Evolutionary conservation across 1,284 basidiomycete genomes (phyloP), one percentile per base, ranked within the genome.

Genomic region (Exobasidium rhododendri): DNA sequence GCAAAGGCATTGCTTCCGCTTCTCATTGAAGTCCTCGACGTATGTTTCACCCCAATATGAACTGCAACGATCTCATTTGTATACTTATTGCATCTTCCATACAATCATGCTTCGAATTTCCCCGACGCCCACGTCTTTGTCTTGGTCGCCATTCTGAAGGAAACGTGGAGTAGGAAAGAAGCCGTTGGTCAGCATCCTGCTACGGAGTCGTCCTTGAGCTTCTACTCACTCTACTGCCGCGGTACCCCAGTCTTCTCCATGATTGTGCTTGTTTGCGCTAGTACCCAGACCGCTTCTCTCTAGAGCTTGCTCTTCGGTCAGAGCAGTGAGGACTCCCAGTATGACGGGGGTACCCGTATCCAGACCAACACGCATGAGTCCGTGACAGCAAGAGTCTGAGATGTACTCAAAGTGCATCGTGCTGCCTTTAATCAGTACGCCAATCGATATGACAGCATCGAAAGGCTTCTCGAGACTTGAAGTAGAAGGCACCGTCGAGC

Each of bases 321-420:
- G 85, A 45, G 88, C 91, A 14, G 94, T 99, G 73, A 99, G 83
- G 13, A 99, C 92, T 32, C 96, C 96, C 80, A 97, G 94, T 68
- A 99, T 89, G 74, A 98, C 91, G 0, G 94, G 94, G n/a, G 90
- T 86, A 22, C 91, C 91, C 1, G 89, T 88, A 81, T 98, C 94
- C 71, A 97, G 83, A 79, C 94, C 92, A 28, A 97, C 86, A 68
- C 87, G 86, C 94, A 97, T 98, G 71, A 98, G 84, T 43, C 89
- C 93, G 74, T 94, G 89, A 49, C 91, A 88, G 63, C 96, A 91
- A 61, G 88, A 86, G 72, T 97, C 93, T 79, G 87, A 91, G 81
- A 98, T 99, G 84, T 99, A 99, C 64, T 79, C 78, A 59, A 77
- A 78, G 67, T 79, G 76, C 77, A 78, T 77, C 5, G 74, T 78